Evolutionary conservation across 1,139 yeast species (phyloP), one percentile per base, ranked within the genome.

Genomic region (Sugiyamaella xylanicola): DNA sequence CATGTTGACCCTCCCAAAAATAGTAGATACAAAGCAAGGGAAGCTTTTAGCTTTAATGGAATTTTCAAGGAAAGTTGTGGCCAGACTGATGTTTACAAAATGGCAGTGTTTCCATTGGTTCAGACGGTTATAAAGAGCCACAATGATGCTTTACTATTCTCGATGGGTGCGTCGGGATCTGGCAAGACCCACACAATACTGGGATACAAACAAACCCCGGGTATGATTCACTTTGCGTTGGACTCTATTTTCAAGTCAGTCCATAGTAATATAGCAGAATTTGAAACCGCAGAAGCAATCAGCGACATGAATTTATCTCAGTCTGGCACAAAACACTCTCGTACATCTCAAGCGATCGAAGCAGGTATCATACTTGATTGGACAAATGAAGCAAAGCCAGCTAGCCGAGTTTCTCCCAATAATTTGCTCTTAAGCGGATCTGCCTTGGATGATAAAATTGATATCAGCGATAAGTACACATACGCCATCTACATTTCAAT

Each of bases 91-190:
- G 68, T 74, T 0, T 68, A 72, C 59, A 65, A 68, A 46, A 64
- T 63, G 7, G 61, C 71, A 5, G 69, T 74, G 1, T 46, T 61
- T 20, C 70, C 72, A 4, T 54, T 71, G 45, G 73, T 72, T 2
- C 62, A 65, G 19, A 65, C 68, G 36, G 63, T 69, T 3, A 60
- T 75, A 8, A 66, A 65, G 4, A 74, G 72, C 7, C 68, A 60
- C 4, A 51, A 69, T 13, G 83, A 79, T 60, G 71, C 77, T 20
- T 65, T 77, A 13, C 62, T 79, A 25, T 76, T 80, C 60, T 73
- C 82, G 0, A 63, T 80, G 63, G 84, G 84, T 0, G 79, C 84
- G 22, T 76, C 82, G 0, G 79, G 79, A 36, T 74, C 80, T 11
- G 83, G 83, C 4, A 79, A 80, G 51, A 63, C 72, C 2, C 67